Base-by-base conservation (phyloP, 495 filamentous ascomycete genomes). In the Annulohypoxylon nitens region DNA sequence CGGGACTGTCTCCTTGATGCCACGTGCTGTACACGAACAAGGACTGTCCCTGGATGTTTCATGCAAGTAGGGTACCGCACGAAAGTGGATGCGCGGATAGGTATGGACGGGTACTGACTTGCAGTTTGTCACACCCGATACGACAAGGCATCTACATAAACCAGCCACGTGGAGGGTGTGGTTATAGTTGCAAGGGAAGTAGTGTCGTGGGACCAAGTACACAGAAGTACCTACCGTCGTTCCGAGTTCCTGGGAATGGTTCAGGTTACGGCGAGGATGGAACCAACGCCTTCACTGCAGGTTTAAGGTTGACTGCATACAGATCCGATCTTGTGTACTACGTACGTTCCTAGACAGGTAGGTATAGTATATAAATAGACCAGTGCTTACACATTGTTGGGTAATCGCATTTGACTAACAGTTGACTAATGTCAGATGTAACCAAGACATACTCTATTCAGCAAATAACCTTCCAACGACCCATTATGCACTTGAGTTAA, bases 261-360 rank as follows among this genome's bases (percentile, higher is more conserved):
- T 4, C 30, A 4, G 50, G 11, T 26, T 11, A 11, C 9, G 48
- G 4, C 18, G 6, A 23, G 11, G 50, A 54, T 12, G 25, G 10
- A 25, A n/a, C 39, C 39, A 43, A 43, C 39, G 12, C 2, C 12
- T n/a, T n/a, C 39, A 39, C 34, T 9, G 54, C 34, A 39, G 7
- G 54, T 58, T 39, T 58, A 58, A 58, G 33, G 30, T 39, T 58
- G 18, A 39, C 33, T 58, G 54, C 54, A 58, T 58, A 25, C 34
- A 58, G 54, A 58, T 58, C n/a, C 14, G 54, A 58, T 58, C 54
- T 58, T 16, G 34, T 16, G 18, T 39, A 20, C 11, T 36, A 30
- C 26, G 50, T 18, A 16, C 37, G 36, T 20, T 47, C 43, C 43
- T 20, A 16, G n/a, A 20, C 18, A 47, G 43, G 43, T 47, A 20